Evolutionary conservation across 2,329 filamentous ascomycete species (phyloP).

Genomic region (Epichloe sibirici): DNA sequence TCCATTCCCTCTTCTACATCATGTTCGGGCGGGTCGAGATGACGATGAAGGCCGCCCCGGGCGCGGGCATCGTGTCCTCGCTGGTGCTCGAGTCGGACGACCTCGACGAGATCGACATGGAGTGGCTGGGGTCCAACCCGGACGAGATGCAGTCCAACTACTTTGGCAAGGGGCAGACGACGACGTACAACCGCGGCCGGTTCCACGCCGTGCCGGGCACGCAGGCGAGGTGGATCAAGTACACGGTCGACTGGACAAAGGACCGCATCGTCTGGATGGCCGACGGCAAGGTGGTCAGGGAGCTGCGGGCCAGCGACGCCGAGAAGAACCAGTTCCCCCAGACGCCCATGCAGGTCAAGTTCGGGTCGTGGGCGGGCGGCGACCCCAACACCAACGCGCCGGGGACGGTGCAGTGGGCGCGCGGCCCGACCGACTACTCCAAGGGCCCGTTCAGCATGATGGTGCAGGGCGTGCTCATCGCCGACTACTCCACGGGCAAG

Average conservation of each 20-base stretch:
- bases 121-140: conserved; percentile 76
- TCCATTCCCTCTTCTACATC: conserved; percentile 91
- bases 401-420: conserved; percentile 84
- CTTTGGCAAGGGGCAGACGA: conserved; percentile 84
- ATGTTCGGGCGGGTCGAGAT: conserved; percentile 94
- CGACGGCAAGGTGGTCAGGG: conserved; percentile 64
- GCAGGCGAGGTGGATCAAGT: conserved; percentile 69
- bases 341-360: conserved; percentile 87
- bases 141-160: conserved; percentile 89
- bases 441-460: conserved; percentile 78
- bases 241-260: conserved; percentile 83
- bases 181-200: conserved; percentile 74
- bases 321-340: conserved; percentile 74
- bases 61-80: conserved; percentile 85
- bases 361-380: conserved; percentile 86
- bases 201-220: conserved; percentile 59
- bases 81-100: conserved; percentile 83
- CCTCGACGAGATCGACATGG: conserved; percentile 93
- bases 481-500: conserved; percentile 87
- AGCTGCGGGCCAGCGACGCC: conserved; percentile 57
- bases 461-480: conserved; percentile 62
- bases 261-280: conserved; percentile 80
- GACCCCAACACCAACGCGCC: conserved; percentile 59
- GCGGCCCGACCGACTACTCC: conserved; percentile 73
- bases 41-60: conserved; percentile 73